These are phyloP conservation scores for Brettanomyces bruxellensis DNA, from an alignment of 805 yeast genomes.

Conservation along the genomic window DNA sequence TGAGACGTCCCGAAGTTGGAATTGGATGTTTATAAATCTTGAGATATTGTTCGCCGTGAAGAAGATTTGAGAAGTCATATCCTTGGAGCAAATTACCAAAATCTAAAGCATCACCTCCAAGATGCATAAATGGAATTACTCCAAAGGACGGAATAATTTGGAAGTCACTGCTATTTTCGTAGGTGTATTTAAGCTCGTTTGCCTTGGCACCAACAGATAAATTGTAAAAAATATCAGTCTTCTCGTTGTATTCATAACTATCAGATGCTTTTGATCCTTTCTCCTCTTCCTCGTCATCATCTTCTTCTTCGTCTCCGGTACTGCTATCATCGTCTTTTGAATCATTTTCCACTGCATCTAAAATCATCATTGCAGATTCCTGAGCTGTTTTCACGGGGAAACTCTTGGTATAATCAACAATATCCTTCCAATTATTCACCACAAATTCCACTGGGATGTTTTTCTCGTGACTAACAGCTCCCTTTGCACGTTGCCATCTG, in stretches of 20 bases:
- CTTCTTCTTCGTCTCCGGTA: constrained; percentile 33
- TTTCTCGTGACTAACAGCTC: constrained; percentile 55
- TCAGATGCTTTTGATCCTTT: constrained; percentile 13
- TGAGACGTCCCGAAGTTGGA: constrained; percentile 59
- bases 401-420: constrained; percentile 54
- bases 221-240: constrained; percentile 76
- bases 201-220: constrained; percentile 81
- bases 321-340: constrained; percentile 35
- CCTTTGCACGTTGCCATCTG: constrained; percentile 90
- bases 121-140: constrained; percentile 75
- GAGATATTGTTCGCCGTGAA: constrained; percentile 93
- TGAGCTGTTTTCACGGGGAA: constrained; percentile 52
- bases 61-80: constrained; percentile 80
- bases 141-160: constrained; percentile 86
- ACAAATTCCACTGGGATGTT: constrained; percentile 56
- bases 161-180: constrained; percentile 69
- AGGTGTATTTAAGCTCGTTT: constrained; percentile 66
- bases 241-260: constrained; percentile 47
- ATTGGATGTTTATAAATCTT: constrained; percentile 69
- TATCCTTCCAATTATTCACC: constrained; percentile 53
- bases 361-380: constrained; percentile 74
- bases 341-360: constrained; percentile 48
- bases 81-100: constrained; percentile 58
- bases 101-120: constrained; percentile 46
- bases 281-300: constrained; percentile 37